Evolutionary conservation across 352 stramenopile genomes (phyloP).

Genomic region (Phytopythium oedochilum): DNA sequence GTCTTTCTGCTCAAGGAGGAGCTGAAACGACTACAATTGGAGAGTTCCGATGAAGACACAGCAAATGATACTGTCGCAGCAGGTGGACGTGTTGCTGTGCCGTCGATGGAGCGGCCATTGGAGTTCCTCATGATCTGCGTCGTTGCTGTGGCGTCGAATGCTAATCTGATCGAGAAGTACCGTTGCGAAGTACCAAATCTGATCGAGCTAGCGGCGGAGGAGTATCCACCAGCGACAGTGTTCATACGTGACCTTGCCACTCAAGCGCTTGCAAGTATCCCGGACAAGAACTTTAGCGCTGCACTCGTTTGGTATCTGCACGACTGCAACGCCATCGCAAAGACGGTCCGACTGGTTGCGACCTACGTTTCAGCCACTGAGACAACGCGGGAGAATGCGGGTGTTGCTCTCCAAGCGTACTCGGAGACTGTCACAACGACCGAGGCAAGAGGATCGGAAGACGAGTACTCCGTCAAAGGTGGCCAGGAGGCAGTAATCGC

Average conservation of each 20-base stretch:
- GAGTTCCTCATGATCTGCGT: constrained; percentile 62
- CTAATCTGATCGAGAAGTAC: constrained; percentile 51
- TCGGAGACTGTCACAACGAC: background rate
- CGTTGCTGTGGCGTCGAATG: constrained; percentile 44
- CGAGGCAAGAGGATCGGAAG: background rate
- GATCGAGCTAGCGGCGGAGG: constrained; percentile 50
- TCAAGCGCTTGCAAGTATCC: constrained; percentile 36
- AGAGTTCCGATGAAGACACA: background rate
- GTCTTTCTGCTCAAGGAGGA: constrained; percentile 43
- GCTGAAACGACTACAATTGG: constrained; percentile 18
- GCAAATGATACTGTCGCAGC: background rate
- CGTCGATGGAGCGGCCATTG: constrained; percentile 26
- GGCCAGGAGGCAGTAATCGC: constrained; percentile 23
- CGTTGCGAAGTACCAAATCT: constrained; percentile 69
- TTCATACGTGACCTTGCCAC: constrained; percentile 46
- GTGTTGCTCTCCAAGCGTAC: constrained; percentile 22
- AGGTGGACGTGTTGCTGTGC: background rate
- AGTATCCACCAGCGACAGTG: constrained; percentile 41
- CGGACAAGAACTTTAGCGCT: constrained; percentile 65
- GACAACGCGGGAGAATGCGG: constrained; percentile 26
- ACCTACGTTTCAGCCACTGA: constrained; percentile 26
- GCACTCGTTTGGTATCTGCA: constrained; percentile 74
- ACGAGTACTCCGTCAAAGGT: background rate
- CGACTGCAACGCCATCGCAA: constrained; percentile 48
- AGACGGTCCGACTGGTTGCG: constrained; percentile 39